These are phyloP conservation scores for Angophora floribunda DNA, from an alignment of 345 rosid genomes.

Conservation along the genomic window DNA sequence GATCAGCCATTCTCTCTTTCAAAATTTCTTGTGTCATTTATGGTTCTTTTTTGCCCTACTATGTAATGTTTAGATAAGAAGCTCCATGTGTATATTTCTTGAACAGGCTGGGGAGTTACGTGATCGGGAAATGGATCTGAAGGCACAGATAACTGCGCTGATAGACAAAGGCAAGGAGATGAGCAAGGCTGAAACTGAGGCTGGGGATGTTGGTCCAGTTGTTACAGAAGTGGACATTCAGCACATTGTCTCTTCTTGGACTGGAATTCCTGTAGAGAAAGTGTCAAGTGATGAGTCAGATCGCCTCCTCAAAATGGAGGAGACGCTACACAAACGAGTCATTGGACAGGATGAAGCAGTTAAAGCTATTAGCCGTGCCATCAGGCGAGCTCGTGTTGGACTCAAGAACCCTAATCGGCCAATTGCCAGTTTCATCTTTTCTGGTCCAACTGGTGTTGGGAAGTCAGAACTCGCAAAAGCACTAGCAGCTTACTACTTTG, in stretches of 20 bases:
- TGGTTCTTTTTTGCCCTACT: neutral
- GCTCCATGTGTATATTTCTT: neutral
- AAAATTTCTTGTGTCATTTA: neutral
- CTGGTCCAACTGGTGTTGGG: constrained; percentile 99
- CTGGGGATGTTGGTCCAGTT: constrained; percentile 74
- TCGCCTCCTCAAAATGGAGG: constrained; percentile 92
- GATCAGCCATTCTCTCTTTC: neutral
- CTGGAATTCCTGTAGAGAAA: constrained; percentile 98
- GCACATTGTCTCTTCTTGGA: constrained; percentile 91
- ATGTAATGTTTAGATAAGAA: neutral
- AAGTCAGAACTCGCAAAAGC: constrained; percentile 97
- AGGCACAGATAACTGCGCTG: constrained; percentile 77
- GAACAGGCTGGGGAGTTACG: constrained; percentile 90
- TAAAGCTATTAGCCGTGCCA: constrained; percentile 87
- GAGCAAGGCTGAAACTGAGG: constrained; percentile 90
- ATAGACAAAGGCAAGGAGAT: constrained; percentile 88
- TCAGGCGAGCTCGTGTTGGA: constrained; percentile 97
- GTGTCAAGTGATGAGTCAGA: constrained; percentile 94
- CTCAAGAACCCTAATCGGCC: constrained; percentile 94
- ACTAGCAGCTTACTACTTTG: constrained; percentile 90
- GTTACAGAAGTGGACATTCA: constrained; percentile 89
- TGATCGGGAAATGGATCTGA: constrained; percentile 91
- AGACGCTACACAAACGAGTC: constrained; percentile 83
- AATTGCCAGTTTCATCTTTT: constrained; percentile 96
- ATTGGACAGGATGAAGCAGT: constrained; percentile 99